phyloP scores from a whole-genome alignment of 352 stramenopile species.

The Pythium insidiosum region DNA sequence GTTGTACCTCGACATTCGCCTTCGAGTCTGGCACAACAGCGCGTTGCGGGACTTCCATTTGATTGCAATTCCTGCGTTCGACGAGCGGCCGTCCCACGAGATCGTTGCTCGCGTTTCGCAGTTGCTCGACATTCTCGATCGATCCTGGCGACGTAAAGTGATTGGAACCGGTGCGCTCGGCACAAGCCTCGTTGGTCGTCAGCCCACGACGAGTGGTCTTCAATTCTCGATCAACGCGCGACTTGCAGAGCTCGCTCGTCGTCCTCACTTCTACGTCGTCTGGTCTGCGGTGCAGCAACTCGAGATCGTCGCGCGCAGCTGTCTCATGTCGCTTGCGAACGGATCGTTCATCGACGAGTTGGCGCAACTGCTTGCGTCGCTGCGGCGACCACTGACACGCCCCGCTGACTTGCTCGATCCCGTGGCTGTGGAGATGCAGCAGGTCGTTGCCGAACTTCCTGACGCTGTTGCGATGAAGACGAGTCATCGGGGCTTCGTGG shows the following conservation, averaged over 20 bases:
- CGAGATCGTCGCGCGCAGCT: slow-evolving; percentile 54
- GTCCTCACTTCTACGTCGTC: slow-evolving; percentile 43
- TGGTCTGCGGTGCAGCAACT: slow-evolving; percentile 53
- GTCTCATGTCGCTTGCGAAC: slow-evolving; percentile 28
- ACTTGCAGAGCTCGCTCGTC: slow-evolving; percentile 31
- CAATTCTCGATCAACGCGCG: slow-evolving; percentile 37
- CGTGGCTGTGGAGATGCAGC: slow-evolving; percentile 3
- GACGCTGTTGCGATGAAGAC: slow-evolving; percentile 23
- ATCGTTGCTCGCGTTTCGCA: slow-evolving; percentile 29
- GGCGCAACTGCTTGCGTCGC: slow-evolving; percentile 23
- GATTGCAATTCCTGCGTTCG: slow-evolving; percentile 33
- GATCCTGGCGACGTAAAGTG: slow-evolving; percentile 40
- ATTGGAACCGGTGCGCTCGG: slow-evolving; percentile 39
- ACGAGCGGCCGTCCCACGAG: slow-evolving; percentile 21
- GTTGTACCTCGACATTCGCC: slow-evolving; percentile 42
- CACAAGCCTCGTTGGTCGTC: slow-evolving; percentile 29
- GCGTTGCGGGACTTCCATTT: slow-evolving; percentile 52
- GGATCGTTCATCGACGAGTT: slow-evolving; percentile 50
- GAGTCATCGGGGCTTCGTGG: slow-evolving; percentile 28
- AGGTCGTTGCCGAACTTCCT: slow-evolving; percentile 24
- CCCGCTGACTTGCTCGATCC: too few species aligned
- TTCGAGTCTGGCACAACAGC: slow-evolving; percentile 44
- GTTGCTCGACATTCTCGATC: slow-evolving; percentile 40
- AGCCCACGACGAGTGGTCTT: slow-evolving; percentile 28
- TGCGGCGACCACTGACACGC: slow-evolving; percentile 23